Evolutionary conservation across 1,139 yeast genomes (phyloP).

Genomic region (Yamadazyma taylorii): DNA sequence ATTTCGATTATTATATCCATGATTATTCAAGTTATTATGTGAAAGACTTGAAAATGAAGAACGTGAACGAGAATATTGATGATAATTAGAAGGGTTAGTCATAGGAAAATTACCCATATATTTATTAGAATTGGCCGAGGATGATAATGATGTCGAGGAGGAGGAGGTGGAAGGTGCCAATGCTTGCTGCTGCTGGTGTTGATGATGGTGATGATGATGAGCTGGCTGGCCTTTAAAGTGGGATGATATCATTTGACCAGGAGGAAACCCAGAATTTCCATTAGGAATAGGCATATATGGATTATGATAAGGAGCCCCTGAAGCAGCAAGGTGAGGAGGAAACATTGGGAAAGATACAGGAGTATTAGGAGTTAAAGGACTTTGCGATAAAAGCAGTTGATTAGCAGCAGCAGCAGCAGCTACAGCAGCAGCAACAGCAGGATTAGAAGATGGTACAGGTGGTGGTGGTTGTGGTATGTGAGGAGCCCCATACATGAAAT

Average conservation of each 20-base stretch:
- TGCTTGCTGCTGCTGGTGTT: too few relatives aligned
- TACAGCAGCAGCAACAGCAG: neutral
- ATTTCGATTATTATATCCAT: neutral
- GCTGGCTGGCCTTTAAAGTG: too few relatives aligned
- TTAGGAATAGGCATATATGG: neutral
- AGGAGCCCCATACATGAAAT: conserved; percentile 1
- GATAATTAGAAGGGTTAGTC: too few relatives aligned
- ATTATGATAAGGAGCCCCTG: neutral
- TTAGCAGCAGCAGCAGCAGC: neutral
- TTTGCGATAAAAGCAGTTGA: conserved; percentile 2
- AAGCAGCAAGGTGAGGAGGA: neutral
- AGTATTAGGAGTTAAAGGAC: conserved; percentile 6
- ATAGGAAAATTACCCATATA: too few relatives aligned
- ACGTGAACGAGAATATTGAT: too few relatives aligned
- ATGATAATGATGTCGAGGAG: too few relatives aligned
- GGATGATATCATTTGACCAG: too few relatives aligned
- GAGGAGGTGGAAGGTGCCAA: too few relatives aligned
- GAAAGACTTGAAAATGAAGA: neutral
- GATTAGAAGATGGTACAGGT: too few relatives aligned
- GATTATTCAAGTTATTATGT: neutral
- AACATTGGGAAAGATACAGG: neutral
- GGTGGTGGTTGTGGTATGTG: too few relatives aligned
- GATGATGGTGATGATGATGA: too few relatives aligned
- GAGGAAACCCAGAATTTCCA: neutral
- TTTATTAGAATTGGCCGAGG: too few relatives aligned